Evolutionary conservation across 495 filamentous ascomycete genomes (phyloP), one percentile per base, ranked within the genome.

Genomic region (Talaromyces liani): DNA sequence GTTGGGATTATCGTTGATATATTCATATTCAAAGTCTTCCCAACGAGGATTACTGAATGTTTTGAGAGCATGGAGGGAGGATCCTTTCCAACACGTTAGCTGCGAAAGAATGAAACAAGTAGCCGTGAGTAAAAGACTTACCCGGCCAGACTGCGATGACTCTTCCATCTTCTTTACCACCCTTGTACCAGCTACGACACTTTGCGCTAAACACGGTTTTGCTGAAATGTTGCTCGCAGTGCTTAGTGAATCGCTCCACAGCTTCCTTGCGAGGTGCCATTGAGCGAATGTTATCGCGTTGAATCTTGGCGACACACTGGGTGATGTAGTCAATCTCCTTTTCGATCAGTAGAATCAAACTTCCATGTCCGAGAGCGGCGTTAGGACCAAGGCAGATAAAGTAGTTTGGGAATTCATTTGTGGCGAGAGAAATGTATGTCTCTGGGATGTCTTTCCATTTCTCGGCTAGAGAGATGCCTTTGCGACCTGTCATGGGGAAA

Each of bases 321-420:
- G 80, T 73, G 69, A 85, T 78, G 64, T 85, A 85, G 56, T 84
- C 82, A 9, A 79, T 72, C 20, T 74, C 70, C 29, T 70, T 76
- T 63, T 85, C 84, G 6, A 82, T 72, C 33, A 79, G 63, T 27
- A 78, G 66, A 25, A 79, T 69, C 14, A 80, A 63, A 20, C 77
- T 80, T 7, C 80, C 80, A 56, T 80, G 80, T 1, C 76, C 81
- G 8, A 82, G 67, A 1, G 75, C 73, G 9, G 78, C 71, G 58
- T 83, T 83, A 6, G 77, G 77, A 1, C 79, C 78, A 12, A 82
- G 66, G 53, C 76, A 73, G 39, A 84, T 79, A 69, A 87, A 88
- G 66, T 86, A 85, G 64, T 89, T 90, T 3, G 87, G 87, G 67
- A 89, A 90, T 0, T 77, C 80, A 59, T 87, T 80, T 2, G 85